These are phyloP conservation scores for Aspergillus novofumigatus DNA, from an alignment of 2,329 filamentous ascomycete genomes.

Conservation along the genomic window DNA sequence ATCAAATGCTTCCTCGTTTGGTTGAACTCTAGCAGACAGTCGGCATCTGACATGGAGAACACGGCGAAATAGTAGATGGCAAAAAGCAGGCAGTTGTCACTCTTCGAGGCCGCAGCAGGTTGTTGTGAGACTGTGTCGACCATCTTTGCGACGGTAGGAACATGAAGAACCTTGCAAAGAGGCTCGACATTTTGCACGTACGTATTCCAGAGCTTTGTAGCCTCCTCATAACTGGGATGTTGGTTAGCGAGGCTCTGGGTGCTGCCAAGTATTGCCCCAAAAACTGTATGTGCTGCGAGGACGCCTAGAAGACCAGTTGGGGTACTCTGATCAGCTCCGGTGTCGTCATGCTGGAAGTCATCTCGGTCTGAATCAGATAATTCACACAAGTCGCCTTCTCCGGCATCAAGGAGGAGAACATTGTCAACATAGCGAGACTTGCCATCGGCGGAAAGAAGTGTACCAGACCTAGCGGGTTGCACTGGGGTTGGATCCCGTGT, in stretches of 20 bases:
- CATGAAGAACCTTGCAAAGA: slow-evolving; percentile 67
- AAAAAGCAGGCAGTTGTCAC: slow-evolving; percentile 34
- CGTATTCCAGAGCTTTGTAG: slow-evolving; percentile 69
- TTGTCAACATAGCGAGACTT: slow-evolving; percentile 44
- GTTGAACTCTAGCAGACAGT: slow-evolving; percentile 7
- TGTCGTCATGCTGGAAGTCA: background rate
- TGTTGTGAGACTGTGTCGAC: slow-evolving; percentile 57
- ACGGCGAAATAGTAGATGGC: slow-evolving; percentile 20
- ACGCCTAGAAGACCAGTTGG: background rate
- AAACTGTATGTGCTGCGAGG: background rate
- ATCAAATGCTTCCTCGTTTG: slow-evolving; percentile 1
- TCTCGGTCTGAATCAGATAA: slow-evolving; percentile 20
- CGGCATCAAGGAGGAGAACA: slow-evolving; percentile 21
- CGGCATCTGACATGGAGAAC: slow-evolving; percentile 12
- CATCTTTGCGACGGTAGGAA: slow-evolving; percentile 63
- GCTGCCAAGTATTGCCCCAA: background rate
- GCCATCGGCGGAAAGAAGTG: slow-evolving; percentile 17
- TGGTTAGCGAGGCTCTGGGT: slow-evolving; percentile 19
- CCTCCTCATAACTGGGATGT: slow-evolving; percentile 29
- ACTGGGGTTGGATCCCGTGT: background rate
- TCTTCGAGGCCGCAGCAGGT: slow-evolving; percentile 24
- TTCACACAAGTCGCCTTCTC: slow-evolving; percentile 22
- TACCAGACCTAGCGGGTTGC: background rate
- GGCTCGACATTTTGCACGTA: slow-evolving; percentile 73
- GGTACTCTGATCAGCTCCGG: background rate